phyloP scores from a whole-genome alignment of 2,329 filamentous ascomycete genomes.

The Claviceps purpurea region DNA sequence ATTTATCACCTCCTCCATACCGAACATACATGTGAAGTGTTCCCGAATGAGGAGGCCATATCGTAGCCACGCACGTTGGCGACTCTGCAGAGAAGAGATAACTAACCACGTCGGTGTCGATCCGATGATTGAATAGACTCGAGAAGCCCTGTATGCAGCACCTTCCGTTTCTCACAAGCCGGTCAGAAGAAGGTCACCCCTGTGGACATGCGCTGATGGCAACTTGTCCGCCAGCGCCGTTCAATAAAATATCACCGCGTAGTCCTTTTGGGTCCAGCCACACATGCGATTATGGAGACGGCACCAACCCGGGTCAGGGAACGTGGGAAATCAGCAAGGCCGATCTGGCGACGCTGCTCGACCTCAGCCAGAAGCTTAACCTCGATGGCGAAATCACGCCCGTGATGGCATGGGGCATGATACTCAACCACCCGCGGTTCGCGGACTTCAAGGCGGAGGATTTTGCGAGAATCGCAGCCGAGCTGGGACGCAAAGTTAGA shows the following conservation, averaged over 20 bases:
- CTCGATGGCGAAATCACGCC: constrained; percentile 87
- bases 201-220: constrained; percentile 93
- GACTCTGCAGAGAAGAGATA: constrained; percentile 12
- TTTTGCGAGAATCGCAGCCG: constrained; percentile 57
- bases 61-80: constrained; percentile 7
- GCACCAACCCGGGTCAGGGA: constrained; percentile 39
- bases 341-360: constrained; percentile 68
- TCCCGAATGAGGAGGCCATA: constrained; percentile 1
- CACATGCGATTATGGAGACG: constrained; percentile 17
- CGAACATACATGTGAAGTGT: constrained; percentile 17
- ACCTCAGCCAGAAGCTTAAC: constrained; percentile 70
- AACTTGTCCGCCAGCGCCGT: constrained; percentile 63
- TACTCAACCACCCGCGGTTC: constrained; percentile 60
- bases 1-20: constrained; percentile 50
- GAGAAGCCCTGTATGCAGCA: constrained; percentile 92
- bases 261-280: constrained; percentile 39
- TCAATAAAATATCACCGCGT: constrained; percentile 33
- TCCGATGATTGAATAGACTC: constrained; percentile 46
- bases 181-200: constrained; percentile 45
- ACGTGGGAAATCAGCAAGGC: constrained; percentile 69
- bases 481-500: constrained; percentile 66
- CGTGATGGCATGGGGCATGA: constrained; percentile 84
- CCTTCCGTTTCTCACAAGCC: constrained; percentile 62
- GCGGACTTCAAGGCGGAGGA: constrained; percentile 52
- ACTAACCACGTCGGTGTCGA: constrained; percentile 30